Percentiles rank a stretch among this genome's conserved stretches.
These are phyloP conservation scores for Middelhovenomyces tepae DNA, from an alignment of 805 yeast genomes.

Conservation along the genomic window DNA sequence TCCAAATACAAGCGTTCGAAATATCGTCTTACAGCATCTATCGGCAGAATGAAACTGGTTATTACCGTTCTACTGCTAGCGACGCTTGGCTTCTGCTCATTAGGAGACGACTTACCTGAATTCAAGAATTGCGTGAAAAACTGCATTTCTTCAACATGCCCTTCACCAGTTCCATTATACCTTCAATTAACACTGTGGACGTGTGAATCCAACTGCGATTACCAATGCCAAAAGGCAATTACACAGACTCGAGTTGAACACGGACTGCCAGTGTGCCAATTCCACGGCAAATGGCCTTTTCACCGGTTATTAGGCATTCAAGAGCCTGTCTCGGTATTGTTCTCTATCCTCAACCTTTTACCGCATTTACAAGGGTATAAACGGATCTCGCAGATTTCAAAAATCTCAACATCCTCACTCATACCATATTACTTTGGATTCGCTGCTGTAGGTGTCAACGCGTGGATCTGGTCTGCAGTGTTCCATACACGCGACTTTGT, in stretches of 20 bases:
- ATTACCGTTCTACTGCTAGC: constrained; percentile 4
- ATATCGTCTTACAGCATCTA: too few species aligned
- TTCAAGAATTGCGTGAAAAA: constrained; percentile 36
- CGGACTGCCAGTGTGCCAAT: constrained; percentile 61
- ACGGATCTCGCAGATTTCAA: constrained; percentile 13
- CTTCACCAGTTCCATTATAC: constrained; percentile 32
- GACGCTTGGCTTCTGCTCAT: constrained; percentile 30
- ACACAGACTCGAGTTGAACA: constrained; percentile 44
- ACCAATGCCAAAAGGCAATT: constrained; percentile 76
- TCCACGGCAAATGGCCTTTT: constrained; percentile 98
- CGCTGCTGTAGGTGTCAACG: constrained; percentile 61
- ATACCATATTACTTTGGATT: constrained; percentile 36
- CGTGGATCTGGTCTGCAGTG: constrained; percentile 81
- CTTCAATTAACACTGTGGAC: constrained; percentile 56
- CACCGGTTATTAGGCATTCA: constrained; percentile 68
- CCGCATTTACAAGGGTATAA: constrained; percentile 48
- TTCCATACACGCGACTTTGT: constrained; percentile 82
- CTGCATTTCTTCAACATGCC: constrained; percentile 32
- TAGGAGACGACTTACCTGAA: constrained; percentile 43
- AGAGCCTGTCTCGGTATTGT: constrained; percentile 71
- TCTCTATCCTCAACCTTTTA: constrained; percentile 61
- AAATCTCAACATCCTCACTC: constrained; percentile 16
- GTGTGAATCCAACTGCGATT: constrained; percentile 78
- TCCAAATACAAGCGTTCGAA: too few species aligned
- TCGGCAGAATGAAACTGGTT: too few species aligned